Percentiles rank a stretch among this genome's conserved stretches.
Evolutionary conservation across 345 rosid genomes (phyloP).

Genomic region (Streptanthus diversifolius): DNA sequence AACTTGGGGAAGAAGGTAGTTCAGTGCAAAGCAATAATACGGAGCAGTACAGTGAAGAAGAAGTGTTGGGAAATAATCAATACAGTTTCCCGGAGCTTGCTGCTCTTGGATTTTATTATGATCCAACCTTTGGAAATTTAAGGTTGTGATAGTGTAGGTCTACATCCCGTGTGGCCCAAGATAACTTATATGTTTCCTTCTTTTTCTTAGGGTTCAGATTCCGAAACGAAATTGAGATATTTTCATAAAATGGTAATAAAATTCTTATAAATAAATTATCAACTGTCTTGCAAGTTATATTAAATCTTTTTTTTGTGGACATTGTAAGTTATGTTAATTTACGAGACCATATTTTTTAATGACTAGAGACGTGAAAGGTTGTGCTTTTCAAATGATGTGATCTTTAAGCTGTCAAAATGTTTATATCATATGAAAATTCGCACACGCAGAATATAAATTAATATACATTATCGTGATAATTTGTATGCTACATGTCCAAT

Average conservation of each 20-base stretch:
- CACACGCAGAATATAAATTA: background rate
- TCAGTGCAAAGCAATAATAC: background rate
- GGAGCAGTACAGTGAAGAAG: constrained; percentile 16
- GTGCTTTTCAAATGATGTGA: background rate
- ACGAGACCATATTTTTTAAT: background rate
- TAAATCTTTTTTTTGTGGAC: background rate
- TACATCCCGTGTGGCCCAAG: constrained; percentile 4
- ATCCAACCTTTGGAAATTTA: constrained; percentile 16
- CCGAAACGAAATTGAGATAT: background rate
- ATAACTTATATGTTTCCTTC: background rate
- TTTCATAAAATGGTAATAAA: background rate
- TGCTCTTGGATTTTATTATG: constrained; percentile 28
- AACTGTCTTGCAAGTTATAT: background rate
- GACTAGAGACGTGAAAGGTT: background rate
- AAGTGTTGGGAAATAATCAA: background rate
- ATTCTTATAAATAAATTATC: background rate
- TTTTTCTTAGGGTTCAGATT: background rate
- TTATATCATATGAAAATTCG: background rate
- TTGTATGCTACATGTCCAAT: background rate
- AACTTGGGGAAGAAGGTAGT: constrained; percentile 26
- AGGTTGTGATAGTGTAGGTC: background rate
- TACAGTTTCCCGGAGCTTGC: constrained; percentile 34
- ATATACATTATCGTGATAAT: background rate
- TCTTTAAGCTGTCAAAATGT: background rate
- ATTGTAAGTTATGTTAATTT: background rate